Evolutionary conservation across 306 rosid species (phyloP).

Genomic region (Senna tora): DNA sequence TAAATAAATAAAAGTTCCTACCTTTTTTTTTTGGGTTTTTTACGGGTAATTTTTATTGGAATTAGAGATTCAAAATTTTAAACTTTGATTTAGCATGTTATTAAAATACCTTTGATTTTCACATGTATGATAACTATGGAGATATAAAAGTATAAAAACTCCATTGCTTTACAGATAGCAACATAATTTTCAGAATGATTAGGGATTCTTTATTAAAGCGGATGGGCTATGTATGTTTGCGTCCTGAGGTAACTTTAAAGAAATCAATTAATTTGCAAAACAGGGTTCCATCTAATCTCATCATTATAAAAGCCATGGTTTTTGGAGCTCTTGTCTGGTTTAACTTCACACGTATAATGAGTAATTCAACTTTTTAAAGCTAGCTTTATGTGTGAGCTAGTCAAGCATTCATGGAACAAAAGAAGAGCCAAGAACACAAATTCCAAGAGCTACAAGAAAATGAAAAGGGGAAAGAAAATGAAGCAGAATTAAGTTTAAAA

Average conservation of each 20-base stretch:
- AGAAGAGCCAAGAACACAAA: constrained; percentile 18
- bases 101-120: no score
- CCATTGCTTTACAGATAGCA: constrained; percentile 3
- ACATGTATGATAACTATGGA: no score
- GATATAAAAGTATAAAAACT: neutral
- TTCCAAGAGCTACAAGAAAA: constrained; percentile 21
- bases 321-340: constrained; percentile 41
- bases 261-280: constrained; percentile 29
- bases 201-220: constrained; percentile 28
- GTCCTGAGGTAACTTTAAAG: constrained; percentile 36
- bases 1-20: no score
- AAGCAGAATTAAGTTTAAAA: neutral
- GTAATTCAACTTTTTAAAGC: constrained; percentile 24
- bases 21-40: no score
- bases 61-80: no score
- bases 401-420: constrained; percentile 16
- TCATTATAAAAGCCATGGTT: constrained; percentile 37
- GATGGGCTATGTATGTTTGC: constrained; percentile 21
- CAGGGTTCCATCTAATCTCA: constrained; percentile 34
- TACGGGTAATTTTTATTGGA: no score
- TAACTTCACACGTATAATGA: constrained; percentile 31
- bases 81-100: no score
- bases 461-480: neutral
- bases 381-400: constrained; percentile 25
- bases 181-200: constrained; percentile 30